Conservation (phyloP, 371 early-diverging fungal genomes). For the Actinomortierella wolfii region DNA sequence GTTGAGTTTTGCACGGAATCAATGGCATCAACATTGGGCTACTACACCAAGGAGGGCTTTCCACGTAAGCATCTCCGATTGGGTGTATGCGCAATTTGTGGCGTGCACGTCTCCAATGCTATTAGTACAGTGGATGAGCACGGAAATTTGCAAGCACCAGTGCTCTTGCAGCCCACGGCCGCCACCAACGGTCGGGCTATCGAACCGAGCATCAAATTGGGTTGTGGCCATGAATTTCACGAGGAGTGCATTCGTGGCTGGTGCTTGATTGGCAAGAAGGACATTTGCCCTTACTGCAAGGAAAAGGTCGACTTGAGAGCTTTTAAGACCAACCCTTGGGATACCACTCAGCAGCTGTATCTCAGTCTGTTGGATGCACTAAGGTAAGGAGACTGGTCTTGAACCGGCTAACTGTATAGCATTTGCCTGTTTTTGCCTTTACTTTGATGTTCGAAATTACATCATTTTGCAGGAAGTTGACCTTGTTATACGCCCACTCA, state of each 20-base stretch:
- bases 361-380: slow-evolving; percentile 82
- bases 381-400: slow-evolving; percentile 18
- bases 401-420: not conserved
- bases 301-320: slow-evolving; percentile 84
- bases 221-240: slow-evolving; percentile 86
- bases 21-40: slow-evolving; percentile 84
- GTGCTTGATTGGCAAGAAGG: slow-evolving; percentile 94
- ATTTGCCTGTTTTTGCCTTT: not conserved
- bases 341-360: slow-evolving; percentile 75
- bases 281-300: slow-evolving; percentile 93
- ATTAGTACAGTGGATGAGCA: slow-evolving; percentile 38
- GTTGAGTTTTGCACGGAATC: slow-evolving; percentile 83
- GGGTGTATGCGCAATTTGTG: slow-evolving; percentile 87
- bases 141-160: slow-evolving; percentile 31
- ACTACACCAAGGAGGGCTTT: slow-evolving; percentile 71
- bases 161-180: slow-evolving; percentile 27
- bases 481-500: no score
- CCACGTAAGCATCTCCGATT: slow-evolving; percentile 71
- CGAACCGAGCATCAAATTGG: slow-evolving; percentile 69
- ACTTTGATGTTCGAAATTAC: not conserved
- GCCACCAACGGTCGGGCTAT: slow-evolving; percentile 28
- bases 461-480: not conserved
- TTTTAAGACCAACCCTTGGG: slow-evolving; percentile 82
- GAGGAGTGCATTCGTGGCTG: slow-evolving; percentile 94
- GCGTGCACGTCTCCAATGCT: slow-evolving; percentile 48